Evolutionary conservation across 2,329 filamentous ascomycete genomes (phyloP).

Genomic region (Ophiostoma triangulosporum): DNA sequence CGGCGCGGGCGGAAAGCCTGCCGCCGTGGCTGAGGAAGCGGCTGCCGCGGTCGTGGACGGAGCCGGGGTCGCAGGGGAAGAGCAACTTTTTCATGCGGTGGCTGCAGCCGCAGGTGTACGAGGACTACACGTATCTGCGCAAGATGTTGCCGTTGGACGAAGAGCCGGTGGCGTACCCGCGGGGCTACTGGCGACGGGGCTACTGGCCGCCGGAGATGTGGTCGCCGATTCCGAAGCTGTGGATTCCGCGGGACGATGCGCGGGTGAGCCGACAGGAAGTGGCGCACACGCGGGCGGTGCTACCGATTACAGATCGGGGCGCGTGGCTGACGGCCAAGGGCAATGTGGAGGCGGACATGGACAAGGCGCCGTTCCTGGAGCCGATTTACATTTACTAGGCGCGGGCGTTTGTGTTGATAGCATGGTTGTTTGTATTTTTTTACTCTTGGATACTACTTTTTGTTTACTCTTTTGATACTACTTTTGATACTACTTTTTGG

Average conservation of each 20-base stretch:
- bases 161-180: conserved; percentile 11
- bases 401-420: neutral
- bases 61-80: conserved; percentile 16
- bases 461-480: neutral
- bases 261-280: conserved; percentile 62
- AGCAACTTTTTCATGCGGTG: conserved; percentile 39
- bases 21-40: neutral
- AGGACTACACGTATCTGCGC: conserved; percentile 44
- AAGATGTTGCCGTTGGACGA: conserved; percentile 18
- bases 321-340: conserved; percentile 46
- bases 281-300: conserved; percentile 48
- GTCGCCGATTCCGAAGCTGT: conserved; percentile 48
- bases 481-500: too few relatives aligned
- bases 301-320: conserved; percentile 60
- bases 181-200: conserved; percentile 40
- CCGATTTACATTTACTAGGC: conserved; percentile 15
- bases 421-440: neutral
- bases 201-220: conserved; percentile 61
- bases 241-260: conserved; percentile 60
- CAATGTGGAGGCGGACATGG: conserved; percentile 15
- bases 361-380: conserved; percentile 18
- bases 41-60: neutral
- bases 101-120: conserved; percentile 45
- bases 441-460: neutral
- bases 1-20: neutral